Percentiles rank a stretch among this genome's conserved stretches.
Conservation (phyloP, 345 rosid species). For the Rhodomyrtus tomentosa region DNA sequence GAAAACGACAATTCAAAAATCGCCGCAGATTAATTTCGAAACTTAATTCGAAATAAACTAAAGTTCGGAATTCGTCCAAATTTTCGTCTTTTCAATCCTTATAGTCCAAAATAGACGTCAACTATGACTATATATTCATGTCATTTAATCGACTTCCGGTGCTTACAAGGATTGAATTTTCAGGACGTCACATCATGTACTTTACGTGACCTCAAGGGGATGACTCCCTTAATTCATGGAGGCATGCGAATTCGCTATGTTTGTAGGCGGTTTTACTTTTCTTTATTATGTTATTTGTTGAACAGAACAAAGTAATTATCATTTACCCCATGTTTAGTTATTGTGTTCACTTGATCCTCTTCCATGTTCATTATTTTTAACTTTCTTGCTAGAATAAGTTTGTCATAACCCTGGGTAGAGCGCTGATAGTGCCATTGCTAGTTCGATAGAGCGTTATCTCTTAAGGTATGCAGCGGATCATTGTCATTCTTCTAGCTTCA, state of each 20-base stretch:
- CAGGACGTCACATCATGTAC: too few relatives aligned
- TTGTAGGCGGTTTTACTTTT: not conserved
- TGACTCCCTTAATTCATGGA: not conserved
- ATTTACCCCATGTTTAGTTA: not conserved
- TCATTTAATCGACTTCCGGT: too few relatives aligned
- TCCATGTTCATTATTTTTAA: not conserved
- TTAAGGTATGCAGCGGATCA: constrained; percentile 30
- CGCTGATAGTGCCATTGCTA: constrained; percentile 64
- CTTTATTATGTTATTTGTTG: not conserved
- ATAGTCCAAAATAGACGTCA: too few relatives aligned
- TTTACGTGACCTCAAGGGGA: not conserved
- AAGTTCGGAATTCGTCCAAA: too few relatives aligned
- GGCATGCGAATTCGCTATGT: not conserved
- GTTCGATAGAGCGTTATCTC: constrained; percentile 60
- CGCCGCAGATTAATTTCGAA: too few relatives aligned
- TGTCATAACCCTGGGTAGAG: constrained; percentile 60
- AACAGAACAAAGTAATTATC: not conserved
- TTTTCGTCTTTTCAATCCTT: too few relatives aligned
- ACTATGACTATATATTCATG: too few relatives aligned
- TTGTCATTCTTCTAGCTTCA: not conserved
- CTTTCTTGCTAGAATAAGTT: not conserved
- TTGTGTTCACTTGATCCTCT: not conserved
- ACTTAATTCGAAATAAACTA: too few relatives aligned
- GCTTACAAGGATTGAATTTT: too few relatives aligned
- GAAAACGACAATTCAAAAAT: too few relatives aligned